phyloP scores from a whole-genome alignment of 139 green algal species.

The Desmodesmus armatus region DNA sequence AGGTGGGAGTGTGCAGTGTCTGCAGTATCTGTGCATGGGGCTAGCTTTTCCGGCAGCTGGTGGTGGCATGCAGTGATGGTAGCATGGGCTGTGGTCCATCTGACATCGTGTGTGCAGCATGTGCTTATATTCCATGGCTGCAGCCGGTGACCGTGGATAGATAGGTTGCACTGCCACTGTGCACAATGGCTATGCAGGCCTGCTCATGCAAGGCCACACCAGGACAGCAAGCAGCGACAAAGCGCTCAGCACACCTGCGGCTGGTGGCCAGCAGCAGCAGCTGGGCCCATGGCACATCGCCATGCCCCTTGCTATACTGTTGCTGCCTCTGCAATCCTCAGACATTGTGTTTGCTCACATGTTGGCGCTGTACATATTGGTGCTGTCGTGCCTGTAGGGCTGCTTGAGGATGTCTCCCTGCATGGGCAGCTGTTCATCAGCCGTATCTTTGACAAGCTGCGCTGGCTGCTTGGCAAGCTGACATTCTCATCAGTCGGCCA shows the following conservation, averaged over 20 bases:
- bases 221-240: too few species aligned
- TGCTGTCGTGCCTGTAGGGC: background rate
- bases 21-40: background rate
- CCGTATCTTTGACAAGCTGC: conserved; percentile 26
- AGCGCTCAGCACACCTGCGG: too few species aligned
- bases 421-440: conserved; percentile 28
- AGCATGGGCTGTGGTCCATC: background rate
- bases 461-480: conserved; percentile 15
- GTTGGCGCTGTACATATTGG: background rate
- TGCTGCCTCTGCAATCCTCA: too few species aligned
- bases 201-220: too few species aligned
- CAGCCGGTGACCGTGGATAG: background rate
- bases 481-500: background rate
- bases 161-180: background rate
- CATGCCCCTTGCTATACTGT: background rate
- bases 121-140: background rate
- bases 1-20: too few species aligned
- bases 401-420: conserved; percentile 30
- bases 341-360: background rate
- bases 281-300: background rate
- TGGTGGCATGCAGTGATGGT: background rate
- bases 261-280: too few species aligned
- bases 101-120: background rate
- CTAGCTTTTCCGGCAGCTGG: background rate
- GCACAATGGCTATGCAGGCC: too few species aligned